Base-by-base conservation (phyloP, 2,329 filamentous ascomycete genomes). In the Sarocladium oryzae region DNA sequence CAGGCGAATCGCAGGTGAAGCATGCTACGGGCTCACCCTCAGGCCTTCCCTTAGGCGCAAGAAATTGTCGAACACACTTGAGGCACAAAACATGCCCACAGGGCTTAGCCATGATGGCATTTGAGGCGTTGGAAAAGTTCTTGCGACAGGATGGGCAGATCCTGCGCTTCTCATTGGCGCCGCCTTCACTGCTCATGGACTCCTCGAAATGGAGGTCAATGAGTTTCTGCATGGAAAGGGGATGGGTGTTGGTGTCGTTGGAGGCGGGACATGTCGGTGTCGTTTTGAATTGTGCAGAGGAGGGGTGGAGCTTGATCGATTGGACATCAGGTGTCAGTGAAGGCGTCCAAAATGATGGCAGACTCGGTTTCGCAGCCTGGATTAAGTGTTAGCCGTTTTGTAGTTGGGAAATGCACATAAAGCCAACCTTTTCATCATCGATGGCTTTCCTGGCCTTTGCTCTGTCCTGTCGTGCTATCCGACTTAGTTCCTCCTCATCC, bases 271-370 rank as follows among this genome's bases (percentile, higher is more conserved):
- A 97, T 2, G 86, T 73, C 0, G 90, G 89, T 4, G 76, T 74
- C 23, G 78, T 70, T 62, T 93, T 95, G 49, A 71, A 64, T 50
- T 81, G 78, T 63, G 82, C 84, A n/a, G 69, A 69, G 35, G 79
- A 69, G 6, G 77, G 69, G 61, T 82, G 73, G 50, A 83, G 71
- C 50, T 76, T 71, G 46, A 74, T 64, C 50, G 66, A 60, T 43
- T 67, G 62, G 30, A 66, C 65, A 36, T 69, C 67, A 11, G 89
- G 89, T 0, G 88, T 95, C 52, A 92, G 79, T 0, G 86, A 88
- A 0, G 90, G 92, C 1, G 92, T 86, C 93, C 92, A 97, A 70
- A 97, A 97, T 0, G 89, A 95, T 0, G 89, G 88, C 0, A 96
- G 71, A 15, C 78, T 77, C 1, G 81, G 78, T 66, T 86, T 88